Percentiles rank a stretch among this genome's conserved stretches.
Conservation (phyloP, 108 stramenopile genomes). For the Stephanodiscus minutulus region DNA sequence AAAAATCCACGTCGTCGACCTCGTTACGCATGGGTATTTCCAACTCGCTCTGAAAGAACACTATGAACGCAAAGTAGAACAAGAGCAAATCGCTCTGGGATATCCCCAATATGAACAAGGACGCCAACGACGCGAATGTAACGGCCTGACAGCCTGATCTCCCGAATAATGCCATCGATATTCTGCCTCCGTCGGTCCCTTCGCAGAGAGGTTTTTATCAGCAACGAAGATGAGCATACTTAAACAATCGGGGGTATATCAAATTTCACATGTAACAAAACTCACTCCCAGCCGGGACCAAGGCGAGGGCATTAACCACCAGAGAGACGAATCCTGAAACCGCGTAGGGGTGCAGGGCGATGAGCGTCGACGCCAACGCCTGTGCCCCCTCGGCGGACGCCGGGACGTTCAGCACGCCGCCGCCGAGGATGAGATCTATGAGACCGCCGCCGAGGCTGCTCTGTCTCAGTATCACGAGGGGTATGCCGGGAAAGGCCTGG, state of each 20-base stretch:
- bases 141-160: slow-evolving; percentile 59
- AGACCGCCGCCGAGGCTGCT: slow-evolving; percentile 81
- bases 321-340: slow-evolving; percentile 78
- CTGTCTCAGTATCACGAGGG: slow-evolving; percentile 68
- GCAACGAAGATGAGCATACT: slow-evolving; percentile 3
- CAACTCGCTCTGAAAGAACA: slow-evolving; percentile 73
- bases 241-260: slow-evolving; percentile 8
- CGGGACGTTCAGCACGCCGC: slow-evolving; percentile 72
- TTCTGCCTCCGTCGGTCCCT: slow-evolving; percentile 82
- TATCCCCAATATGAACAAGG: slow-evolving; percentile 54
- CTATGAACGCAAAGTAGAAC: slow-evolving; percentile 74
- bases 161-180: slow-evolving; percentile 74
- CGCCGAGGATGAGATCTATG: slow-evolving; percentile 64
- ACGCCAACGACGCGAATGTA: slow-evolving; percentile 51
- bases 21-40: slow-evolving; percentile 85
- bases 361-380: slow-evolving; percentile 60
- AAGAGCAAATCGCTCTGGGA: slow-evolving; percentile 71
- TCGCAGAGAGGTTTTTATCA: not conserved
- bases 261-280: slow-evolving; percentile 3
- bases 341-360: slow-evolving; percentile 80
- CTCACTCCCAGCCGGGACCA: slow-evolving; percentile 83
- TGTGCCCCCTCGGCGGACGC: slow-evolving; percentile 59
- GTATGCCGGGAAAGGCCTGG: slow-evolving; percentile 71
- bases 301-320: slow-evolving; percentile 71
- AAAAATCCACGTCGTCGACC: slow-evolving; percentile 62